Evolutionary conservation across 192 early-diverging fungal species (phyloP), one percentile per base, ranked within the genome.

Genomic region (Backusella psychrophila): DNA sequence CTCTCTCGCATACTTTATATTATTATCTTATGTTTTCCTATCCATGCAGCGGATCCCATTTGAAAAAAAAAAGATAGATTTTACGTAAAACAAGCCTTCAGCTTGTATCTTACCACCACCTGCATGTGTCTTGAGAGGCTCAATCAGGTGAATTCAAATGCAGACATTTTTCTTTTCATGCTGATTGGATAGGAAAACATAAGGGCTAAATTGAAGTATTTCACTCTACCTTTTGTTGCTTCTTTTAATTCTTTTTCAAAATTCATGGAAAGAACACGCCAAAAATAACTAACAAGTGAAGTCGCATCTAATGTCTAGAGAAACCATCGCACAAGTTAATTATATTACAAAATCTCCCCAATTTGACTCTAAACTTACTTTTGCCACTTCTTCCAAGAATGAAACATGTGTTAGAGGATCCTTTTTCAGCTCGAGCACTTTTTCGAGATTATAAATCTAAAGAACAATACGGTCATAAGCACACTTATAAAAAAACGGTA

Each of bases 161-260:
- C n/a, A 56, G 53, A 26, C 3, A 56, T 56, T 9, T 9, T 21
- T 53, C 1, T 9, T 21, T 56, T 21, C 2, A 29, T 63, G 7
- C 21, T 63, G 9, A 63, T 63, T 63, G 56, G 46, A 49, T 49
- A 49, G 46, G 46, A 49, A 49, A 49, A 49, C 46, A 49, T 49
- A 49, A 49, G 46, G n/a, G 5, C n/a, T 49, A 49, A 4, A 17
- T 49, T 49, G 46, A 6, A n/a, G 46, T n/a, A 49, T 19, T n/a
- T 19, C 19, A n/a, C 46, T 29, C 29, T 29, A 63, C 56, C 85
- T 83, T 86, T 84, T 7, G 84, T 86, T 9, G 86, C 78, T 19
- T 84, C 82, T 39, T 84, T 87, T 23, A 89, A 71, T 66, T 88
- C 88, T 59, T 79, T 81, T 69, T 88, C 88, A 49, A 89, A 84